Conservation (phyloP, 2,329 filamentous ascomycete genomes). For the Tolypocladium ovalisporum region DNA sequence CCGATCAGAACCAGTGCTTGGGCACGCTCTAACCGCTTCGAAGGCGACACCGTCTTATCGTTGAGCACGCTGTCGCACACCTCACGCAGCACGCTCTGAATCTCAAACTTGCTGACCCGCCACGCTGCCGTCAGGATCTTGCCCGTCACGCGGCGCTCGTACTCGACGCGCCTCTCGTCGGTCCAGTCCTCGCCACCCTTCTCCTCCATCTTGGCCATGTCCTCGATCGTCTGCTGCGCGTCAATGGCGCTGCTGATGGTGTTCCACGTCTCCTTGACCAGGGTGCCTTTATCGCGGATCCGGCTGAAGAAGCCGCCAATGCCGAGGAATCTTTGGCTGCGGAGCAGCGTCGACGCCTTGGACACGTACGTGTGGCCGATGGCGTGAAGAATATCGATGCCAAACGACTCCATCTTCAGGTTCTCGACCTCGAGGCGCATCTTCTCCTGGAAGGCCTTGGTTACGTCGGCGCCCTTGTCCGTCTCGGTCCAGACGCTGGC, state of each 20-base stretch:
- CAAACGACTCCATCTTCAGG: constrained; percentile 98
- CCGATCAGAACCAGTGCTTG: constrained; percentile 82
- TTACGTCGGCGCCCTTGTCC: constrained; percentile 78
- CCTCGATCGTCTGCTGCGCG: constrained; percentile 96
- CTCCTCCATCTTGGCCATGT: constrained; percentile 95
- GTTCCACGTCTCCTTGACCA: constrained; percentile 98
- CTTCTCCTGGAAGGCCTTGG: constrained; percentile 84
- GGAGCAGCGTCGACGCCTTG: constrained; percentile 80
- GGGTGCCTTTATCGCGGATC: constrained; percentile 89
- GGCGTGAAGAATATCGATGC: constrained; percentile 88
- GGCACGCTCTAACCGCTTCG: constrained; percentile 83
- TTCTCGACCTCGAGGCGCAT: constrained; percentile 92
- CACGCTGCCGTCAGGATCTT: constrained; percentile 97
- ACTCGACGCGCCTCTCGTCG: constrained; percentile 91
- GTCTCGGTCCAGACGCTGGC: constrained; percentile 96
- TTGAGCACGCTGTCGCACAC: constrained; percentile 85
- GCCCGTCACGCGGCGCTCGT: constrained; percentile 88
- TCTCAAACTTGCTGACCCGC: constrained; percentile 95
- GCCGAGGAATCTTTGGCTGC: constrained; percentile 93
- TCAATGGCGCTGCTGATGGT: constrained; percentile 95
- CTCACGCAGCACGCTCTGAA: constrained; percentile 87
- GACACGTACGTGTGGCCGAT: constrained; percentile 84
- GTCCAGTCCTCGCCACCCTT: constrained; percentile 96
- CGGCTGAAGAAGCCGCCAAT: constrained; percentile 91
- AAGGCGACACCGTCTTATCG: constrained; percentile 63